These are phyloP conservation scores for Pyrenula massariospora DNA, from an alignment of 495 filamentous ascomycete genomes.

Conservation along the genomic window DNA sequence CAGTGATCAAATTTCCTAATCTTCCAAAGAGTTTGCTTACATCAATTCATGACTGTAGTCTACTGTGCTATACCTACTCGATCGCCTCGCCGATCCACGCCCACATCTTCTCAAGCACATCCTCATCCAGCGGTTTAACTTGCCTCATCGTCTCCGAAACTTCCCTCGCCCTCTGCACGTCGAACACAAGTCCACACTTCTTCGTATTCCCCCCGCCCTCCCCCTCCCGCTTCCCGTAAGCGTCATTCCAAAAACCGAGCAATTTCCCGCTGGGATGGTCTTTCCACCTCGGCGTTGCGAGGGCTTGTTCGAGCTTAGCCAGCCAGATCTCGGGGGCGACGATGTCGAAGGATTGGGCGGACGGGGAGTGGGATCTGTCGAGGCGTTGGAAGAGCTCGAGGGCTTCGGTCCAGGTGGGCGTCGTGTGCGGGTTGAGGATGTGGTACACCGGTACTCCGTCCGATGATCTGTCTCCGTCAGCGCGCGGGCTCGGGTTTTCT, in stretches of 20 bases:
- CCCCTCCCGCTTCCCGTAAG: constrained; percentile 12
- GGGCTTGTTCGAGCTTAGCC: constrained; percentile 15
- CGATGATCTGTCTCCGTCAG: neutral
- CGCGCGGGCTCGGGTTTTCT: neutral
- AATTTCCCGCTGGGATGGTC: constrained; percentile 28
- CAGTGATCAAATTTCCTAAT: no score
- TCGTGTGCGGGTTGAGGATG: constrained; percentile 30
- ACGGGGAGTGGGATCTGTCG: neutral
- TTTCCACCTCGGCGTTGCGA: constrained; percentile 8
- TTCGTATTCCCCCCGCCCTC: constrained; percentile 4
- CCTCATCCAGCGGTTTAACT: constrained; percentile 24
- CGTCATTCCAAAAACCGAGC: constrained; percentile 33
- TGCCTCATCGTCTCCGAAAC: constrained; percentile 17
- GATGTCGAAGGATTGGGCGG: constrained; percentile 20
- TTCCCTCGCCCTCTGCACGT: constrained; percentile 15
- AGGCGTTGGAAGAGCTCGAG: constrained; percentile 27
- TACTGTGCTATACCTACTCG: no score
- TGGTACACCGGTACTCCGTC: constrained; percentile 31
- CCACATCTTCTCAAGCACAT: constrained; percentile 31
- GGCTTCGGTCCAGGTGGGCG: constrained; percentile 31
- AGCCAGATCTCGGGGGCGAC: constrained; percentile 30
- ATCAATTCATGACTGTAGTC: no score
- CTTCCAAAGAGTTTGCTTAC: no score
- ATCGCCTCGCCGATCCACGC: constrained; percentile 20
- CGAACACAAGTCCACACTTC: constrained; percentile 15